Evolutionary conservation across 169 alveolate genomes (phyloP), one percentile per base, ranked within the genome.

Genomic region (Miamiensis avidus): DNA sequence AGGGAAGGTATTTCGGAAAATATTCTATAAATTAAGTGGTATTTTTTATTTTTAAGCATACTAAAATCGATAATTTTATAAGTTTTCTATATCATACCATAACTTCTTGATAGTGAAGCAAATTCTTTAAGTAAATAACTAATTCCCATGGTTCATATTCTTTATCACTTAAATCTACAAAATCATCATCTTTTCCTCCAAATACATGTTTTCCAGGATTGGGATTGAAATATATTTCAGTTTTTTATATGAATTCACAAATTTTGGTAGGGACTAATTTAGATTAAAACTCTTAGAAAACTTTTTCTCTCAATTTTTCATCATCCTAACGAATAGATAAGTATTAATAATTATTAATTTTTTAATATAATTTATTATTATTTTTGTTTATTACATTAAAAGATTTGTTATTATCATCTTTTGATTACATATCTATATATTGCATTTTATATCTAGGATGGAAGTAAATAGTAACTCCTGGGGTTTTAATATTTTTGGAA

Each of bases 401-500:
- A n/a, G n/a, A n/a, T n/a, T 73, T 76, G 1, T 85, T 81, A 29
- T 85, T 79, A n/a, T 85, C 85, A 72, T 78, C 84, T 34, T 82
- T 82, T 1, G 74, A 29, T n/a, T 82, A 78, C 28, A 75, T 74
- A n/a, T 75, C 84, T 64, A 82, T 98, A 75, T 91, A 89, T 16
- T 98, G 98, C 69, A 49, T 49, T 20, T 49, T 49, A 29, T 91
- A 89, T 64, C 95, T 95, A 31, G 96, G 97, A 81, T 96, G 95
- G 69, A 99, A 95, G 94, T 94, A 97, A 28, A 98, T 97, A 28
- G 99, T 98, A 87, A 99, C 92, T 25, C 99, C 93, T 26, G 99
- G 99, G 32, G 99, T 99, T 89, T 98, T 99, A 79, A 99, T 99
- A 81, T 97, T 98, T 89, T 98, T 99, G 69, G 99, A 99, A 69